These are phyloP conservation scores for Yamadazyma diddensiae DNA, from an alignment of 1,139 yeast genomes.

Conservation along the genomic window DNA sequence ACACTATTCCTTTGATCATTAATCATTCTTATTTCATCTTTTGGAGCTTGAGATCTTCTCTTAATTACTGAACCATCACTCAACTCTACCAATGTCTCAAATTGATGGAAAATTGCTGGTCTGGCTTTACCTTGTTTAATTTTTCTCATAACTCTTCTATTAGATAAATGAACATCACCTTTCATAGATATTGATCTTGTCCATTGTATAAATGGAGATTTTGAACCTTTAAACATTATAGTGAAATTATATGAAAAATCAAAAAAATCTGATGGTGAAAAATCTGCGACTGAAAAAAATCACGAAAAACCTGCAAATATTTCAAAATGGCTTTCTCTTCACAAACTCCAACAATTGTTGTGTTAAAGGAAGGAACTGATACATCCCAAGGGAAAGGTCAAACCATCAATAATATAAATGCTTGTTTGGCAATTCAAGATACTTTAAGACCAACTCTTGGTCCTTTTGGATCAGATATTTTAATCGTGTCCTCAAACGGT, in stretches of 20 bases:
- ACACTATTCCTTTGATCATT: constrained; percentile 85
- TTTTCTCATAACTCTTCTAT: constrained; percentile 53
- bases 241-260: not conserved
- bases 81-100: constrained; percentile 80
- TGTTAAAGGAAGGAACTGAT: constrained; percentile 96
- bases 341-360: constrained; percentile 96
- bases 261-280: constrained; percentile 1
- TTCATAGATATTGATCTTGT: constrained; percentile 25
- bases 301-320: constrained; percentile 7
- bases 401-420: constrained; percentile 90
- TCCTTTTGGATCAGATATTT: constrained; percentile 93
- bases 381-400: constrained; percentile 96
- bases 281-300: constrained; percentile 2
- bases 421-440: constrained; percentile 95
- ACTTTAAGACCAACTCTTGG: constrained; percentile 94
- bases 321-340: constrained; percentile 75
- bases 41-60: constrained; percentile 85
- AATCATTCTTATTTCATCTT: constrained; percentile 80
- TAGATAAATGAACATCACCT: constrained; percentile 42
- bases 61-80: constrained; percentile 89
- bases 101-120: constrained; percentile 89
- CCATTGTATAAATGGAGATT: too few species aligned
- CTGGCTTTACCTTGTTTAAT: constrained; percentile 75
- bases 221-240: constrained; percentile 7
- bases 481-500: constrained; percentile 79